Base-by-base conservation (phyloP, 441 rosid genomes). In the Aquilaria agallochum region DNA sequence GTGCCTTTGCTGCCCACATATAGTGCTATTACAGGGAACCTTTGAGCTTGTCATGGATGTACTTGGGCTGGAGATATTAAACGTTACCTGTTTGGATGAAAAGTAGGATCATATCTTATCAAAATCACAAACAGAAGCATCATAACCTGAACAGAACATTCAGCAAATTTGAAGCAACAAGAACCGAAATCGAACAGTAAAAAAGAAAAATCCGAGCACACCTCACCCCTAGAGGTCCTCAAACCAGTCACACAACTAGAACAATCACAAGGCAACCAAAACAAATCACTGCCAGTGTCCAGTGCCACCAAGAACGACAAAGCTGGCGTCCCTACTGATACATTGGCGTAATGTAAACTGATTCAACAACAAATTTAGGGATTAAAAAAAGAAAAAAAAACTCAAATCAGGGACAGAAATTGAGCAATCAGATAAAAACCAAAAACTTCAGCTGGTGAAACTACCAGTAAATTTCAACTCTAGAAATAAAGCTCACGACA, bases 241-340 rank as follows among this genome's bases (percentile, higher is more conserved):
- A 87, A 31, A 53, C 75, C 82, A 9, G 0, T 71, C 5, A 83
- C 78, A 50, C 94, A 87, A 54, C 62, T 72, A 12, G 13, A 54
- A 64, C 97, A 94, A 63, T 94, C 90, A 31, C 97, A 94, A 11
- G 98, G 96, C 66, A 94, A 71, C 97, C 98, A 94, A 65, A 94
- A 90, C 67, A 90, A 76, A 70, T 88, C 76, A 62, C 97, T 90
- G 59, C 98, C 98, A 2, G 97, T 94, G 74, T 93, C 98, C 34
- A 94, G 76, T 14, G 98, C 98, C 72, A 90, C 98, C 59, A 90
- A 55, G 77, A 78, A 94, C 40, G 84, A 87, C 50, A 78, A 71
- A 73, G 80, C 70, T 10, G 98, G 98, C 31, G 79, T 85, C 68
- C 98, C 98, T 36, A 90, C 73, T 2, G 93, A 77, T 60, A 93